Evolutionary conservation across 108 stramenopile genomes (phyloP).

Genomic region (Cyclotella atomus): DNA sequence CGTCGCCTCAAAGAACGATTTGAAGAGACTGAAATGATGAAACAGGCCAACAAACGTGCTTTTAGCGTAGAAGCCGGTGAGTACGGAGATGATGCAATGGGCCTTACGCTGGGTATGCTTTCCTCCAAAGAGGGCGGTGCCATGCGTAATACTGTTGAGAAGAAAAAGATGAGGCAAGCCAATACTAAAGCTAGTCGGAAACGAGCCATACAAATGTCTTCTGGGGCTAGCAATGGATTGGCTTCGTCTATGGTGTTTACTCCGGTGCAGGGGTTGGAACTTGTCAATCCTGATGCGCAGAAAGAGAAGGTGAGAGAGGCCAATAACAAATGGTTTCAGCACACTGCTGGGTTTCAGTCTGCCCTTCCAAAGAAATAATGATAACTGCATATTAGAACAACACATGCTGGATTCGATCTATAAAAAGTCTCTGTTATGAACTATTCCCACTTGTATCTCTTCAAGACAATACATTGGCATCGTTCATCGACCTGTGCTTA

Average conservation of each 20-base stretch:
- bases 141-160: conserved; percentile 73
- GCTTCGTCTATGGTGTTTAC: conserved; percentile 88
- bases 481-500: too few relatives aligned
- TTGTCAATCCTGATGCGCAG: conserved; percentile 89
- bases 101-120: conserved; percentile 86
- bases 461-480: not conserved
- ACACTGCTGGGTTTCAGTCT: conserved; percentile 85
- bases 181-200: conserved; percentile 83
- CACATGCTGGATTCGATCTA: too few relatives aligned
- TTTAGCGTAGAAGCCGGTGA: conserved; percentile 84
- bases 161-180: conserved; percentile 78
- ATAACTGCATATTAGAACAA: too few relatives aligned
- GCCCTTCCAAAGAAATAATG: conserved; percentile 65
- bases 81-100: conserved; percentile 97
- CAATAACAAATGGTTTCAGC: conserved; percentile 90
- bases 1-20: conserved; percentile 92
- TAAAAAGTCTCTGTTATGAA: too few relatives aligned
- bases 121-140: conserved; percentile 76
- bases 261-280: conserved; percentile 85
- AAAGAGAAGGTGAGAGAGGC: conserved; percentile 72
- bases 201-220: conserved; percentile 57
- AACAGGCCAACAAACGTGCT: conserved; percentile 89
- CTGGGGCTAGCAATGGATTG: conserved; percentile 74
- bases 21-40: conserved; percentile 95
- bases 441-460: too few relatives aligned